phyloP scores from a whole-genome alignment of 2,329 filamentous ascomycete species.

The Sphaerulina populicola region DNA sequence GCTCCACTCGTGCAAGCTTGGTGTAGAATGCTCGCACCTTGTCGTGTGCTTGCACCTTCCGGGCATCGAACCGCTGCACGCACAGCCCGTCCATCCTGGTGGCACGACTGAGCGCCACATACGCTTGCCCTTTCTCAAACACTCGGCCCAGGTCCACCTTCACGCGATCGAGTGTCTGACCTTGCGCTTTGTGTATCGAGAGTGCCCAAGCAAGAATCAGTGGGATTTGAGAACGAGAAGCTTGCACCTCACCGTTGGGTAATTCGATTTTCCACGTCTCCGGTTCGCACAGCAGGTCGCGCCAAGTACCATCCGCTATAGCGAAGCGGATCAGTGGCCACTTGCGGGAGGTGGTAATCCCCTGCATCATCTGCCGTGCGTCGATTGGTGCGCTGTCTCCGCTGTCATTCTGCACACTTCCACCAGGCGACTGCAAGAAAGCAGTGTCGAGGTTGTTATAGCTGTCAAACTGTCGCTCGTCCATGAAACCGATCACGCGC shows the following conservation, averaged over 20 bases:
- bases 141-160: slow-evolving; percentile 87
- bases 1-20: slow-evolving; percentile 65
- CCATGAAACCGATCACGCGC: slow-evolving; percentile 74
- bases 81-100: slow-evolving; percentile 80
- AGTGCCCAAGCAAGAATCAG: slow-evolving; percentile 94
- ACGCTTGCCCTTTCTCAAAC: slow-evolving; percentile 96
- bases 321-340: slow-evolving; percentile 83
- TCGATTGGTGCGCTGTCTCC: slow-evolving; percentile 20
- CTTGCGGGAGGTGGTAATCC: slow-evolving; percentile 45
- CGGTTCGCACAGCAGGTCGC: slow-evolving; percentile 70
- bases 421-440: slow-evolving; percentile 20
- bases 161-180: slow-evolving; percentile 85
- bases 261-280: slow-evolving; percentile 96
- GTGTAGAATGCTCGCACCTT: slow-evolving; percentile 79
- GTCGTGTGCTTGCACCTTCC: slow-evolving; percentile 89
- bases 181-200: slow-evolving; percentile 96
- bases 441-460: slow-evolving; percentile 27
- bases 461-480: slow-evolving; percentile 44
- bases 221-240: slow-evolving; percentile 65
- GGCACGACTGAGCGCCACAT: slow-evolving; percentile 89
- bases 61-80: slow-evolving; percentile 78
- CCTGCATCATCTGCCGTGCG: slow-evolving; percentile 47
- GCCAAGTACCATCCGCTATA: slow-evolving; percentile 65
- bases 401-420: slow-evolving; percentile 28
- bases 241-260: slow-evolving; percentile 90